Evolutionary conservation across 768 basidiomycete genomes (phyloP).

Genomic region (Pulveroboletus sp.): DNA sequence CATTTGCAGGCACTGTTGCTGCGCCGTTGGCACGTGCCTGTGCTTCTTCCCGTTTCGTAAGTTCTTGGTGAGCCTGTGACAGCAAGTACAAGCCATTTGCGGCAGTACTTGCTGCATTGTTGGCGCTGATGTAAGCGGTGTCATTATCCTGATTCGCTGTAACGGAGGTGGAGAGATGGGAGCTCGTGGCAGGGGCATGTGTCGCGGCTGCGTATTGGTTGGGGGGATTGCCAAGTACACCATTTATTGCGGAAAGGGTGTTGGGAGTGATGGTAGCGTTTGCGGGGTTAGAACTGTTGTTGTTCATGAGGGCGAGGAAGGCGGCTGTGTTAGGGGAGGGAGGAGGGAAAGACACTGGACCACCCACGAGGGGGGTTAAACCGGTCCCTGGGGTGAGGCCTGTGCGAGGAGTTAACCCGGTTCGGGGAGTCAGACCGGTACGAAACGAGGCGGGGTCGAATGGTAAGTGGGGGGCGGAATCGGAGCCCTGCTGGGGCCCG

Average conservation of each 20-base stretch:
- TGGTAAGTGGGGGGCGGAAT: constrained; percentile 32
- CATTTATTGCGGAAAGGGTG: constrained; percentile 60
- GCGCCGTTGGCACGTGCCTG: constrained; percentile 55
- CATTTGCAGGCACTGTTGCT: constrained; percentile 27
- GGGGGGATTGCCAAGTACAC: constrained; percentile 53
- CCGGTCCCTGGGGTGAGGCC: constrained; percentile 76
- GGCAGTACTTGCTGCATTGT: constrained; percentile 62
- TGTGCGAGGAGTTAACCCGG: constrained; percentile 82
- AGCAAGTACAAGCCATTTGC: constrained; percentile 93
- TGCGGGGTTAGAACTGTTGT: constrained; percentile 33
- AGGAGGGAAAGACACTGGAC: constrained; percentile 73
- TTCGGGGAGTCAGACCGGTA: constrained; percentile 83
- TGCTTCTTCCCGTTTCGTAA: constrained; percentile 90
- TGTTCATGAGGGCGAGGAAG: constrained; percentile 88
- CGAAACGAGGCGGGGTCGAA: constrained; percentile 76
- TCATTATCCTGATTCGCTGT: constrained; percentile 34
- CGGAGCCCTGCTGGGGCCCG: constrained; percentile 62
- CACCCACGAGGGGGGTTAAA: constrained; percentile 75
- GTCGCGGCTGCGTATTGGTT: constrained; percentile 27
- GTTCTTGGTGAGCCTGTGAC: constrained; percentile 92
- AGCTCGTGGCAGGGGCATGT: constrained; percentile 33
- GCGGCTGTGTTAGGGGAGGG: constrained; percentile 87
- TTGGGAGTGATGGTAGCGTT: constrained; percentile 58
- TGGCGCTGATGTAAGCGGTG: constrained; percentile 39
- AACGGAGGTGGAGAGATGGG: constrained; percentile 34